Percentiles rank a stretch among this genome's conserved stretches.
Evolutionary conservation across 352 stramenopile genomes (phyloP).

Genomic region (Pythium aquatile): DNA sequence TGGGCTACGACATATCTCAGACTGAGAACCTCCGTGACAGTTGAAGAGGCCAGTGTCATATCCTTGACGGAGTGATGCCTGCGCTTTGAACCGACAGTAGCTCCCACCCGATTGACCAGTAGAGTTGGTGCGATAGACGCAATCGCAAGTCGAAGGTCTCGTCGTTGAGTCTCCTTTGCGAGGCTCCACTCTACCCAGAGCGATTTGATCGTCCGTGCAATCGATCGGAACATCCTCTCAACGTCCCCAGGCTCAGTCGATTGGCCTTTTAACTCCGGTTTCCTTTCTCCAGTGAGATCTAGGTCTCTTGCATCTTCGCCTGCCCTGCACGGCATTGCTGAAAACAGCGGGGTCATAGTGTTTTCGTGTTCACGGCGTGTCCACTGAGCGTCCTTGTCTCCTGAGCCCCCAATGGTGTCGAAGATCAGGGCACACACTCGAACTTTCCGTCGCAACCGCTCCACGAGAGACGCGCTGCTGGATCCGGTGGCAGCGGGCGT

Average conservation of each 20-base stretch:
- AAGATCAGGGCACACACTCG: constrained; percentile 33
- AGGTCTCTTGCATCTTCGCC: background rate
- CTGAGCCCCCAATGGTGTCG: constrained; percentile 8
- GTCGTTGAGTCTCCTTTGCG: constrained; percentile 22
- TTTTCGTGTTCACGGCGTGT: background rate
- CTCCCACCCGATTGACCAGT: background rate
- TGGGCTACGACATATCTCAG: constrained; percentile 3
- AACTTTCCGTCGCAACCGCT: constrained; percentile 35
- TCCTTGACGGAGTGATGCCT: constrained; percentile 18
- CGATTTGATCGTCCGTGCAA: constrained; percentile 28
- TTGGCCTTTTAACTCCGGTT: background rate
- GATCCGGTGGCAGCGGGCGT: background rate
- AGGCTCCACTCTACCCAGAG: constrained; percentile 57
- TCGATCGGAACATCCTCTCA: constrained; percentile 9
- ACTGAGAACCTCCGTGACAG: constrained; percentile 3
- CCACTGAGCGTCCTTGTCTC: background rate
- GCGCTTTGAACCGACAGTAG: constrained; percentile 6
- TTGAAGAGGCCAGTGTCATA: background rate
- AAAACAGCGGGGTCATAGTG: background rate
- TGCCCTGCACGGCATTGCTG: background rate
- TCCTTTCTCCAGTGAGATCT: background rate
- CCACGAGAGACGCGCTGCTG: constrained; percentile 23
- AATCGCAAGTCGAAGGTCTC: constrained; percentile 22
- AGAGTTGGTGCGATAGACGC: background rate
- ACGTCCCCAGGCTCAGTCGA: background rate